Evolutionary conservation across 2,329 filamentous ascomycete species (phyloP).

Genomic region (Hawksworthiomyces lignivorus): DNA sequence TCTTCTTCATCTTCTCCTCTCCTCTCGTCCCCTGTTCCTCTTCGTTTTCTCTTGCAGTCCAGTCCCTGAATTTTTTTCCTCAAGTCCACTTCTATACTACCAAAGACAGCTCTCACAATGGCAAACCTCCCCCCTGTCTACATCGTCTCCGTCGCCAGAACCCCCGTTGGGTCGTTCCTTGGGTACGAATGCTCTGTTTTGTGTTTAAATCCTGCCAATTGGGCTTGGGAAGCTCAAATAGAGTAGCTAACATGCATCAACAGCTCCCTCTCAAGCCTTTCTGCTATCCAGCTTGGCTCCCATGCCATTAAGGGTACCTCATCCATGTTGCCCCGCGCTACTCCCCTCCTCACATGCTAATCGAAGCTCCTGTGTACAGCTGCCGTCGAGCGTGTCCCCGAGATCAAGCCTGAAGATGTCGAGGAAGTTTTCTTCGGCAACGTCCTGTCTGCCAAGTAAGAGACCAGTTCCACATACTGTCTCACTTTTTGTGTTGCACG

Average conservation of each 20-base stretch:
- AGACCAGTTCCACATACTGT: too few species aligned
- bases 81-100: not conserved
- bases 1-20: not conserved
- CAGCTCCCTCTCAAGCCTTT: conserved; percentile 83
- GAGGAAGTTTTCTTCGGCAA: conserved; percentile 98
- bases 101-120: conserved; percentile 45
- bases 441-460: conserved; percentile 90
- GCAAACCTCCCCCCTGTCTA: conserved; percentile 80
- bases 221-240: too few species aligned
- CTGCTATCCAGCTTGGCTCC: conserved; percentile 77
- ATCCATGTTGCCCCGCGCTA: not conserved
- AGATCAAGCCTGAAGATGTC: conserved; percentile 81
- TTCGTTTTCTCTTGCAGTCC: not conserved
- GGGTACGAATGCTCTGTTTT: conserved; percentile 51
- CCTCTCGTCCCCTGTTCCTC: conserved; percentile 2
- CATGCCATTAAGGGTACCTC: conserved; percentile 81
- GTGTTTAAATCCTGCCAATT: conserved; percentile 7
- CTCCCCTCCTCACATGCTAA: conserved; percentile 3
- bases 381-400: conserved; percentile 77
- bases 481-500: too few species aligned
- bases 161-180: conserved; percentile 88
- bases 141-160: conserved; percentile 87
- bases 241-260: conserved; percentile 5
- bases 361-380: too few species aligned
- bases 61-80: not conserved